phyloP scores from a whole-genome alignment of 2,329 filamentous ascomycete genomes.

The Endoconidiophora polonica region DNA sequence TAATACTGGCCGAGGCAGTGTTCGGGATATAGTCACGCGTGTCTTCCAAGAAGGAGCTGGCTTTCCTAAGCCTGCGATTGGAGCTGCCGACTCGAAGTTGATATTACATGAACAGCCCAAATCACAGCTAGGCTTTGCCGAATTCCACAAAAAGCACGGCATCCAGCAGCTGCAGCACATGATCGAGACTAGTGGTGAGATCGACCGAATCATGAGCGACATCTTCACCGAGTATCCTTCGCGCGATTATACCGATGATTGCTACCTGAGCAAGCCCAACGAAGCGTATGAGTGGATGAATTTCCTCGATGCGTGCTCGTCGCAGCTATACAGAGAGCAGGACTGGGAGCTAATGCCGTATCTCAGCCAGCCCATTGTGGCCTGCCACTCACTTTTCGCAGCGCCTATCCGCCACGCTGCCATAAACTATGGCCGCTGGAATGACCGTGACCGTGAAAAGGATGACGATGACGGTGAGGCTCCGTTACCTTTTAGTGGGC shows the following conservation, averaged over 20 bases:
- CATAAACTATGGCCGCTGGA: constrained; percentile 25
- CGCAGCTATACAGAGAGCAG: constrained; percentile 63
- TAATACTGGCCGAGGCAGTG: constrained; percentile 53
- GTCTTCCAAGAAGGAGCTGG: constrained; percentile 66
- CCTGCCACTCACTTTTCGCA: constrained; percentile 83
- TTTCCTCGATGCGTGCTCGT: constrained; percentile 75
- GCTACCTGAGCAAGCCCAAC: constrained; percentile 73
- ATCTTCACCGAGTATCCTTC: constrained; percentile 76
- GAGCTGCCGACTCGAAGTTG: constrained; percentile 18
- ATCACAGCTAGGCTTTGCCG: constrained; percentile 50
- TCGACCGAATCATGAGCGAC: constrained; percentile 63
- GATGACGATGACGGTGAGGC: constrained; percentile 32
- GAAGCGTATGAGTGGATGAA: constrained; percentile 86
- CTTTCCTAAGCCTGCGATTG: constrained; percentile 44
- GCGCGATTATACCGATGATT: constrained; percentile 85
- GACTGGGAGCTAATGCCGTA: constrained; percentile 89
- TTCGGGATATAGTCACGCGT: constrained; percentile 60
- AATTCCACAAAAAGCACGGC: constrained; percentile 53
- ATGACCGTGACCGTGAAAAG: constrained; percentile 22
- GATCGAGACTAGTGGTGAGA: constrained; percentile 63
- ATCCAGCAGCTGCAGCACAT: constrained; percentile 59
- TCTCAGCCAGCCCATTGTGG: constrained; percentile 69
- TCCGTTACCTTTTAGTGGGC: constrained; percentile 61
- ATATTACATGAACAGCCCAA: constrained; percentile 35
- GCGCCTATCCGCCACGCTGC: constrained; percentile 39